Evolutionary conservation across 2,329 filamentous ascomycete genomes (phyloP).

Genomic region (Fusarium albidum): DNA sequence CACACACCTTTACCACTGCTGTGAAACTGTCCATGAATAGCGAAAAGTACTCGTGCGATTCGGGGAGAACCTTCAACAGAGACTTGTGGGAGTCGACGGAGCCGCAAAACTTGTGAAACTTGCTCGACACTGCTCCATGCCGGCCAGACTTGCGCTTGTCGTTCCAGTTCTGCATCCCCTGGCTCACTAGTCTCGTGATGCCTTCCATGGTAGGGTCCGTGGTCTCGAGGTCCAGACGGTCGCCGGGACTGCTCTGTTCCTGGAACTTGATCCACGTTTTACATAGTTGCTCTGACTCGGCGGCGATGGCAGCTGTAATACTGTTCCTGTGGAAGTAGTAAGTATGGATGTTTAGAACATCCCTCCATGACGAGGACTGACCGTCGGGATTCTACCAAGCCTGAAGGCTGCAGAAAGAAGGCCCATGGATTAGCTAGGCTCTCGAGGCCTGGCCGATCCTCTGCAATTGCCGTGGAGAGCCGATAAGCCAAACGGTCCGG

Average conservation of each 20-base stretch:
- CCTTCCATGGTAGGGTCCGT: slow-evolving; percentile 18
- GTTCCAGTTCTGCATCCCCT: slow-evolving; percentile 5
- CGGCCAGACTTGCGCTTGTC: slow-evolving; percentile 9
- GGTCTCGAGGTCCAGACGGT: slow-evolving; percentile 10
- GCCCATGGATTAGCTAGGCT: not conserved
- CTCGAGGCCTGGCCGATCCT: not conserved
- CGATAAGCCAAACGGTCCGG: not conserved
- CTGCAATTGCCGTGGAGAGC: not conserved
- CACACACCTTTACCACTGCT: slow-evolving; percentile 36
- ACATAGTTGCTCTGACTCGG: slow-evolving; percentile 16
- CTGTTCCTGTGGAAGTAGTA: slow-evolving; percentile 2
- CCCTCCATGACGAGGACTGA: not conserved
- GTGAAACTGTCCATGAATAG: slow-evolving; percentile 40
- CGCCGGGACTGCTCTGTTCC: slow-evolving; percentile 5
- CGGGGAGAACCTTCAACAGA: slow-evolving; percentile 39
- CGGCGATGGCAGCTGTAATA: slow-evolving; percentile 7
- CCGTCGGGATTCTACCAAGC: not conserved
- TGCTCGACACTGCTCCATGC: slow-evolving; percentile 12
- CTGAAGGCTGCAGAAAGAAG: not conserved
- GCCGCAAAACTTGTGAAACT: slow-evolving; percentile 39
- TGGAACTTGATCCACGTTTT: slow-evolving; percentile 24
- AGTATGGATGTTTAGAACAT: too few species aligned
- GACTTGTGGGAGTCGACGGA: slow-evolving; percentile 36
- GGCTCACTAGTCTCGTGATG: slow-evolving; percentile 16
- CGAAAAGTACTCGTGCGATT: slow-evolving; percentile 42